These are phyloP conservation scores for Rhodotorula sp. DNA, from an alignment of 1,284 basidiomycete species.

Conservation along the genomic window DNA sequence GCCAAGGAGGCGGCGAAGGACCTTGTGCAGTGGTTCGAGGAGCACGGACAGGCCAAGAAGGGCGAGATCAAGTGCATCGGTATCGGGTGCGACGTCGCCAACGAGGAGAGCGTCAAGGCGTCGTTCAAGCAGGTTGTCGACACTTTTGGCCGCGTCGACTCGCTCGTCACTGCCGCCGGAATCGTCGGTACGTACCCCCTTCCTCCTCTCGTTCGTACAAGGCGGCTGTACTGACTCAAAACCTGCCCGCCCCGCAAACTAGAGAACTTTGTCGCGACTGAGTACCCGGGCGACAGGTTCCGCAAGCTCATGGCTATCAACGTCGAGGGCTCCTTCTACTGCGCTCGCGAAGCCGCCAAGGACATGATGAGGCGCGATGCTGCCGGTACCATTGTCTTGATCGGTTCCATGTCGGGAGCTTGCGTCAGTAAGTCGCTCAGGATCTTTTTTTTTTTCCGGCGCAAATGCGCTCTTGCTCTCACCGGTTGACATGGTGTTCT, in stretches of 20 bases:
- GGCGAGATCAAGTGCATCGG: conserved; percentile 71
- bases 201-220: background rate
- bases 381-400: conserved; percentile 63
- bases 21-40: conserved; percentile 60
- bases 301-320: conserved; percentile 78
- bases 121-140: conserved; percentile 67
- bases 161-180: conserved; percentile 83
- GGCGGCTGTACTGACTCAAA: background rate
- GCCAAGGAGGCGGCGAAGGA: conserved; percentile 71
- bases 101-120: conserved; percentile 71
- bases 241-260: conserved; percentile 51
- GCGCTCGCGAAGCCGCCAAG: conserved; percentile 84
- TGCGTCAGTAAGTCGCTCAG: conserved; percentile 56
- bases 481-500: no score
- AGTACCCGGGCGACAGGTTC: conserved; percentile 75
- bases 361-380: conserved; percentile 55
- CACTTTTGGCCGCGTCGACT: conserved; percentile 78
- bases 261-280: conserved; percentile 77
- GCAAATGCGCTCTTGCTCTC: no score
- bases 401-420: conserved; percentile 81
- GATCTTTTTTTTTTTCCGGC: no score
- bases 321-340: conserved; percentile 87
- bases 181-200: conserved; percentile 42
- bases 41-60: conserved; percentile 60
- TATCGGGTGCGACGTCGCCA: conserved; percentile 81